These are phyloP conservation scores for Bretziella fagacearum DNA, from an alignment of 2,329 filamentous ascomycete species.

Conservation along the genomic window DNA sequence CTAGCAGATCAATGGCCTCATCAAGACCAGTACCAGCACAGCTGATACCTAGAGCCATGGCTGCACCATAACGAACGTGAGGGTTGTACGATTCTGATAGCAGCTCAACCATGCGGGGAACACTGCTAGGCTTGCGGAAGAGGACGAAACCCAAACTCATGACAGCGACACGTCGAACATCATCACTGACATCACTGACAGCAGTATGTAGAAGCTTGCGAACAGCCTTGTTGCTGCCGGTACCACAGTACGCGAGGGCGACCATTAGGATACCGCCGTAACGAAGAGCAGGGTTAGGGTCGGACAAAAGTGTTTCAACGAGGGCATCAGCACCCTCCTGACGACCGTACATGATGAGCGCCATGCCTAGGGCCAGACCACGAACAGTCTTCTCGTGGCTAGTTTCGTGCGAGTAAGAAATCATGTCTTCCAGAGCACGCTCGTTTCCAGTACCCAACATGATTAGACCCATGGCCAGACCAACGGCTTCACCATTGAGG, in stretches of 20 bases:
- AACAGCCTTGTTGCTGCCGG: slow-evolving; percentile 95
- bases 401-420: slow-evolving; percentile 91
- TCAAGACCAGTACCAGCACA: slow-evolving; percentile 92
- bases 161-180: slow-evolving; percentile 87
- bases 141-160: slow-evolving; percentile 97
- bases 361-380: slow-evolving; percentile 89
- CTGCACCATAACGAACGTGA: slow-evolving; percentile 91
- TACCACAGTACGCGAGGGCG: slow-evolving; percentile 90
- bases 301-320: slow-evolving; percentile 81
- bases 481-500: slow-evolving; percentile 91
- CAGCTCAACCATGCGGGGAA: slow-evolving; percentile 96
- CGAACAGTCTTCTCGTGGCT: slow-evolving; percentile 98
- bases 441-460: slow-evolving; percentile 97
- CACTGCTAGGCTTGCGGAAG: slow-evolving; percentile 92
- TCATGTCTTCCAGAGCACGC: slow-evolving; percentile 88
- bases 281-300: slow-evolving; percentile 80
- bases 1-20: slow-evolving; percentile 87
- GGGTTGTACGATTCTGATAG: slow-evolving; percentile 98
- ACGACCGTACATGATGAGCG: slow-evolving; percentile 91
- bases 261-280: slow-evolving; percentile 99
- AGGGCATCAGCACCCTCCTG: slow-evolving; percentile 91
- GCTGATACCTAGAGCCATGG: slow-evolving; percentile 95
- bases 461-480: slow-evolving; percentile 88
- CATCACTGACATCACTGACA: slow-evolving; percentile 95
- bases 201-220: slow-evolving; percentile 88